These are phyloP conservation scores for Aspergillus sp. DNA, from an alignment of 2,329 filamentous ascomycete species.

Conservation along the genomic window DNA sequence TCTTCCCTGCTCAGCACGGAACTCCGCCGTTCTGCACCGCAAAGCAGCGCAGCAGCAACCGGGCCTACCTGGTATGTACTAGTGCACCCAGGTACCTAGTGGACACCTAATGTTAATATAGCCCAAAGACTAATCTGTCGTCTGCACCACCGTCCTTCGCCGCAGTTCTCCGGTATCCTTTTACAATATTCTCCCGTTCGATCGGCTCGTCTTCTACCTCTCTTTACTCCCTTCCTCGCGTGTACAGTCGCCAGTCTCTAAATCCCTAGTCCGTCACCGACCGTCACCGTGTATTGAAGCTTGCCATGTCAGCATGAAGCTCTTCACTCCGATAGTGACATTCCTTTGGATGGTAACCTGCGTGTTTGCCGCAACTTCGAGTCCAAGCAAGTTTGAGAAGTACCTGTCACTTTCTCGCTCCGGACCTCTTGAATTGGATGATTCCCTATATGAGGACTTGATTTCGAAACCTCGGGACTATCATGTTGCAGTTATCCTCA, in stretches of 20 bases:
- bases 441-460: slow-evolving; percentile 71
- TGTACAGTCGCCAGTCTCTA: no score
- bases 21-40: no score
- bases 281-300: neutral
- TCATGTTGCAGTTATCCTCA: slow-evolving; percentile 76
- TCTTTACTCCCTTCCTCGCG: neutral
- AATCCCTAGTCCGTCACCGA: no score
- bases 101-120: slow-evolving; percentile 10
- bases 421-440: slow-evolving; percentile 73
- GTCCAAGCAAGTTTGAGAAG: slow-evolving; percentile 66
- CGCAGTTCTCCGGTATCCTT: neutral
- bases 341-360: slow-evolving; percentile 29
- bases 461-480: slow-evolving; percentile 81
- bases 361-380: slow-evolving; percentile 53
- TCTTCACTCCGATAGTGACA: slow-evolving; percentile 40
- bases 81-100: neutral
- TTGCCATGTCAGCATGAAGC: slow-evolving; percentile 32
- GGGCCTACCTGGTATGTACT: neutral
- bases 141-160: no score
- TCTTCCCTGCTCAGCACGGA: no score
- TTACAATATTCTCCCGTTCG: no score
- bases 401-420: slow-evolving; percentile 69
- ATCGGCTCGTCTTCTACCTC: no score
- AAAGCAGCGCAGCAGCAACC: no score
- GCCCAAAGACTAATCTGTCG: no score